Conservation (phyloP, 495 filamentous ascomycete genomes). For the Beverwykella pulmonaria region DNA sequence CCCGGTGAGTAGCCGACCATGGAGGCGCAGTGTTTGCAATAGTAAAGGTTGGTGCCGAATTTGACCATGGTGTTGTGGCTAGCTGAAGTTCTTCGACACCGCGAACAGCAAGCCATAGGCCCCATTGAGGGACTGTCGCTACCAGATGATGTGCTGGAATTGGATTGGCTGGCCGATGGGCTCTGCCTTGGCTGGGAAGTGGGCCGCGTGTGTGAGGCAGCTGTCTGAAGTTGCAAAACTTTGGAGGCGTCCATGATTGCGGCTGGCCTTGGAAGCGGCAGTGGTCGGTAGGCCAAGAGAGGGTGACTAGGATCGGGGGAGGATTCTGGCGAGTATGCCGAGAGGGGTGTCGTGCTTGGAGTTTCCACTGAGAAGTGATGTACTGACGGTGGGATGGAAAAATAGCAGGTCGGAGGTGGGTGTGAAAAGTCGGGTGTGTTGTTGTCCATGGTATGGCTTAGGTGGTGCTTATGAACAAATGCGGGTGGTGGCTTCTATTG, state of each 20-base stretch:
- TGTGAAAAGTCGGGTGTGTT: neutral
- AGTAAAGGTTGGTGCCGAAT: conserved; percentile 39
- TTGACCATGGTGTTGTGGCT: conserved; percentile 22
- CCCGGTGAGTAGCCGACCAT: conserved; percentile 33
- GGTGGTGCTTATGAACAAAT: neutral
- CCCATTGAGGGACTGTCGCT: neutral
- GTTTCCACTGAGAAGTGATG: conserved; percentile 27
- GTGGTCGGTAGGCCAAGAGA: conserved; percentile 29
- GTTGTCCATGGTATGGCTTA: conserved; percentile 14
- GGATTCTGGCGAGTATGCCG: neutral
- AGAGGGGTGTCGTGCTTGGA: conserved; percentile 8
- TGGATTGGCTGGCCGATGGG: conserved; percentile 5
- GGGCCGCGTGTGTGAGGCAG: conserved; percentile 30
- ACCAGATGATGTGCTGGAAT: neutral
- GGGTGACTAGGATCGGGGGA: conserved; percentile 28
- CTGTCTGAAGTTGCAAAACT: conserved; percentile 37
- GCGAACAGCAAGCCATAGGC: conserved; percentile 32
- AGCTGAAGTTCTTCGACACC: conserved; percentile 31
- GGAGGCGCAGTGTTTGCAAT: conserved; percentile 38
- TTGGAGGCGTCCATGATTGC: conserved; percentile 34
- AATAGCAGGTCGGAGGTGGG: conserved; percentile 28
- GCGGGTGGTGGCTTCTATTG: neutral
- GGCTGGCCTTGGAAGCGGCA: neutral
- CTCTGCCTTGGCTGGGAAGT: conserved; percentile 26
- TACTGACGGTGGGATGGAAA: conserved; percentile 13